These are phyloP conservation scores for Candida dajiaensis DNA, from an alignment of 805 yeast species.

Conservation along the genomic window DNA sequence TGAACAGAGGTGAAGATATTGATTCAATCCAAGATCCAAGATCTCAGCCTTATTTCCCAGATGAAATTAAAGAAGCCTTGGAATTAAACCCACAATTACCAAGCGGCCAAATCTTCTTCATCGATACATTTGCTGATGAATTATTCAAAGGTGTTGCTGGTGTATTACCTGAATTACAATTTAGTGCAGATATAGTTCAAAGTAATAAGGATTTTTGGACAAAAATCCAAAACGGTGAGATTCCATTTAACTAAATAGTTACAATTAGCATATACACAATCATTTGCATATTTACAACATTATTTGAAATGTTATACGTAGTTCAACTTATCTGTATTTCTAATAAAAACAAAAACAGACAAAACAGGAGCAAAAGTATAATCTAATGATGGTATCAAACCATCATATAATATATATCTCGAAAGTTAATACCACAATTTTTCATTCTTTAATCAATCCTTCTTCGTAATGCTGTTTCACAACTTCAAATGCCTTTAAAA, in stretches of 20 bases:
- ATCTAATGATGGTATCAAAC: neutral
- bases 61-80: constrained; percentile 38
- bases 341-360: neutral
- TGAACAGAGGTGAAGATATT: constrained; percentile 22
- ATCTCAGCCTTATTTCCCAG: constrained; percentile 28
- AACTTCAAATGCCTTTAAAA: constrained; percentile 84
- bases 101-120: constrained; percentile 77
- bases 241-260: neutral
- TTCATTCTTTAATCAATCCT: constrained; percentile 27
- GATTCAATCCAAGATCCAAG: constrained; percentile 14
- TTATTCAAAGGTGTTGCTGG: constrained; percentile 62
- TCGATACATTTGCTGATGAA: constrained; percentile 71
- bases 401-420: neutral
- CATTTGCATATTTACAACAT: neutral
- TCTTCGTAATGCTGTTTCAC: constrained; percentile 55
- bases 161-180: constrained; percentile 55
- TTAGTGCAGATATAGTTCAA: constrained; percentile 45
- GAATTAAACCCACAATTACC: constrained; percentile 44
- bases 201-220: constrained; percentile 5
- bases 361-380: no score
- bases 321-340: neutral
- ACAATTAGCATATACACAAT: no score
- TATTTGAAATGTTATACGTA: no score
- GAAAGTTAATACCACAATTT: no score
- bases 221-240: constrained; percentile 2